Percentiles rank a stretch among this genome's conserved stretches.
Conservation (phyloP, 257 asterid species). For the Cruciata laevipes region DNA sequence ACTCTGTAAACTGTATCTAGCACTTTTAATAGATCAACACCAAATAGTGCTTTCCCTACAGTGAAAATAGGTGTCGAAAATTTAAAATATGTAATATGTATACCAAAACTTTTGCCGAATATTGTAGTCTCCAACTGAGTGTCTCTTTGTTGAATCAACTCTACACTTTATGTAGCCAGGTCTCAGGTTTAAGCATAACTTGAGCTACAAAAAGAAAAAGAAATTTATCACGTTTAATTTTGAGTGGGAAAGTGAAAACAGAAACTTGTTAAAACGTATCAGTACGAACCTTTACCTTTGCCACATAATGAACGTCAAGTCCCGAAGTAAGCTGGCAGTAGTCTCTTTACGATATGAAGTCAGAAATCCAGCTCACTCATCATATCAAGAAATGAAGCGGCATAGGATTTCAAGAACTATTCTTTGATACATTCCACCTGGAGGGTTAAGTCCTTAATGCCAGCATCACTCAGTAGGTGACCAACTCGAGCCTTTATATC, state of each 20-base stretch:
- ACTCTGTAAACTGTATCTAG: too few relatives aligned
- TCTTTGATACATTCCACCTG: conserved; percentile 54
- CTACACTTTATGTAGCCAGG: neutral
- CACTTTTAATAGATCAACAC: neutral
- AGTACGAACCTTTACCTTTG: neutral
- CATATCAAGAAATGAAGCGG: too few relatives aligned
- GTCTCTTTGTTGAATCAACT: neutral
- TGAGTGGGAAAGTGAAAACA: neutral
- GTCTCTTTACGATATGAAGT: neutral
- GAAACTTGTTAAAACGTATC: neutral
- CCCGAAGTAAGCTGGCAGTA: neutral
- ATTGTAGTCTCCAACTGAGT: neutral
- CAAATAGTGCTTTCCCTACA: too few relatives aligned
- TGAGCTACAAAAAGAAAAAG: neutral
- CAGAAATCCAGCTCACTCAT: neutral
- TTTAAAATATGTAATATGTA: too few relatives aligned
- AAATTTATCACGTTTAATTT: neutral
- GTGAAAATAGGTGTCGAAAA: neutral
- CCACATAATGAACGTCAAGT: neutral
- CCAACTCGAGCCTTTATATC: conserved; percentile 41
- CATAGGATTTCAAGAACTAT: conserved; percentile 12
- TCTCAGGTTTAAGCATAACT: neutral
- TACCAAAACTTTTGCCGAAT: neutral
- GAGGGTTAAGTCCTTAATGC: conserved; percentile 69
- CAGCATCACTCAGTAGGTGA: conserved; percentile 50